phyloP scores from a whole-genome alignment of 2,329 filamentous ascomycete species.

The Diplodia seriata region DNA sequence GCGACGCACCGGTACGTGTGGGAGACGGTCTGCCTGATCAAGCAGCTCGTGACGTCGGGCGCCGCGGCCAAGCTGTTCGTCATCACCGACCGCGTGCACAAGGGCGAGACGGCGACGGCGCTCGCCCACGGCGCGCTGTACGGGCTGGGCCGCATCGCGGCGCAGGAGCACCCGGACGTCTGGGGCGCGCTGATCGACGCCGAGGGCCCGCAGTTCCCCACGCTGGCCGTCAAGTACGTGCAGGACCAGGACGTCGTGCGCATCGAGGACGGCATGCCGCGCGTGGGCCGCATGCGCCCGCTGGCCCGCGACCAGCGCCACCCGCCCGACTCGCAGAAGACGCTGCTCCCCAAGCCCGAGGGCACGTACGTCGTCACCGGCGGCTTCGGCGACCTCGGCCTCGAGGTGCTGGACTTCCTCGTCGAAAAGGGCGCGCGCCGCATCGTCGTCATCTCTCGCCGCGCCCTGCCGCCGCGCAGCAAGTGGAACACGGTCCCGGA shows the following conservation, averaged over 20 bases:
- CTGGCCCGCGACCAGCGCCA: constrained; percentile 36
- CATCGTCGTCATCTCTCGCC: constrained; percentile 52
- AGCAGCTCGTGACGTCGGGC: constrained; percentile 33
- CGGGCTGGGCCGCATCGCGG: constrained; percentile 50
- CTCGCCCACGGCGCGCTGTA: constrained; percentile 48
- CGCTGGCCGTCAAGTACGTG: constrained; percentile 50
- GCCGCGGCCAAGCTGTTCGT: constrained; percentile 41
- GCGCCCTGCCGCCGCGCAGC: constrained; percentile 45
- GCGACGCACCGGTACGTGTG: constrained; percentile 37
- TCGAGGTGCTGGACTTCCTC: constrained; percentile 48
- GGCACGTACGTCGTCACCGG: constrained; percentile 56
- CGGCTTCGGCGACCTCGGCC: constrained; percentile 51
- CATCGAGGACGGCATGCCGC: constrained; percentile 49
- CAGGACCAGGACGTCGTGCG: constrained; percentile 48
- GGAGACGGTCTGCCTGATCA: constrained; percentile 38
- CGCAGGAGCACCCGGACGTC: constrained; percentile 48
- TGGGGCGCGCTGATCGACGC: constrained; percentile 51
- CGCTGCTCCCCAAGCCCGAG: constrained; percentile 39
- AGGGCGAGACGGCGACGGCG: constrained; percentile 40
- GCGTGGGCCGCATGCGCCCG: constrained; percentile 44
- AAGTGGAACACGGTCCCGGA: constrained; percentile 39
- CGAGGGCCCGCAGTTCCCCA: constrained; percentile 44
- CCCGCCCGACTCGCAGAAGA: constrained; percentile 29
- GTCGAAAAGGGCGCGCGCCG: constrained; percentile 52
- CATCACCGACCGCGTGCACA: constrained; percentile 40